Evolutionary conservation across 148 eudicot genomes (phyloP).

Genomic region (Gaultheria prostrata): DNA sequence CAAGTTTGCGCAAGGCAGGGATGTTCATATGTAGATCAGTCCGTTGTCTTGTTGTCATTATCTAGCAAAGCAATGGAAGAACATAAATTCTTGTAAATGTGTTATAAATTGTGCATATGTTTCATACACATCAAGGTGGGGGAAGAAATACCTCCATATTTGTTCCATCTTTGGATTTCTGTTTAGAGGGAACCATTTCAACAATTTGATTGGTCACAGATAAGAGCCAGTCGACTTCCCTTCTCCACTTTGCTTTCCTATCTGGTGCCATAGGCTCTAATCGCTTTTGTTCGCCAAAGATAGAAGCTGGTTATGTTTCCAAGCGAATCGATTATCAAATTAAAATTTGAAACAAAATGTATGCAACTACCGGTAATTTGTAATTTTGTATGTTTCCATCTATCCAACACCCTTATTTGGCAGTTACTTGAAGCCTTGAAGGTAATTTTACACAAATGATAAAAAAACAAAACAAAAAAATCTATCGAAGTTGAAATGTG

Average conservation of each 20-base stretch:
- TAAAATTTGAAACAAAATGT: neutral
- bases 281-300: constrained; percentile 56
- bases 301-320: constrained; percentile 55
- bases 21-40: constrained; percentile 66
- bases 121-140: neutral
- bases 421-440: neutral
- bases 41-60: constrained; percentile 66
- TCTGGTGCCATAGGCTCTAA: constrained; percentile 67
- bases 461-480: neutral
- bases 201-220: constrained; percentile 77
- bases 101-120: neutral
- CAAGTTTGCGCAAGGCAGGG: constrained; percentile 72
- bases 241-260: constrained; percentile 61
- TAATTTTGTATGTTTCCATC: neutral
- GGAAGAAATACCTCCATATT: constrained; percentile 54
- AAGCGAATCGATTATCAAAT: neutral
- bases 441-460: neutral
- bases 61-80: constrained; percentile 25
- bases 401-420: neutral
- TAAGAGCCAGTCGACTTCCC: constrained; percentile 69
- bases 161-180: constrained; percentile 53
- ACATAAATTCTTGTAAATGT: neutral
- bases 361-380: neutral
- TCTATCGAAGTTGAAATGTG: neutral
- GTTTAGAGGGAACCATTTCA: constrained; percentile 65